phyloP scores from a whole-genome alignment of 1,139 yeast genomes.

The Debaryomycetaceae sp. region DNA sequence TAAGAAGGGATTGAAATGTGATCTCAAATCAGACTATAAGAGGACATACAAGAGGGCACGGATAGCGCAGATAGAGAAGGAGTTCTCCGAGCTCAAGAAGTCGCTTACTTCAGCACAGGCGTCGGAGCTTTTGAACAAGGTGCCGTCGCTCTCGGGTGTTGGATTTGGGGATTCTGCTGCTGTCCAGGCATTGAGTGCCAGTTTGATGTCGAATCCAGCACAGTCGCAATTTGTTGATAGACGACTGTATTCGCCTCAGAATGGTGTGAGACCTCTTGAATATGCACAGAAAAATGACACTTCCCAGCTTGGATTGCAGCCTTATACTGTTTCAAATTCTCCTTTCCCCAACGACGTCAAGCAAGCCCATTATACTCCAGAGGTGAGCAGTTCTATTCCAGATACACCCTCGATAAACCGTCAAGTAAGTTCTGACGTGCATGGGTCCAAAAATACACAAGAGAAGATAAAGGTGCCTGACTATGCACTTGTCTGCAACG shows the following conservation, averaged over 20 bases:
- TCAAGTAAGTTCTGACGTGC: conserved; percentile 1
- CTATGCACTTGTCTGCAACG: conserved; percentile 48
- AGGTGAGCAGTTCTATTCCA: conserved; percentile 24
- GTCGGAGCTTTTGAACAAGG: conserved; percentile 38
- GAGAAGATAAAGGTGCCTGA: conserved; percentile 27
- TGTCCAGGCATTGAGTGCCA: not conserved
- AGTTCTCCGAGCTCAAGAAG: conserved; percentile 64
- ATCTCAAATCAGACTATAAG: conserved; percentile 75
- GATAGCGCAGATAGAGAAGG: conserved; percentile 78
- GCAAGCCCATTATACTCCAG: conserved; percentile 16
- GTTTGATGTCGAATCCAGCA: not conserved
- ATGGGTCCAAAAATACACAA: not conserved
- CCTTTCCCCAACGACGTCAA: conserved; percentile 6
- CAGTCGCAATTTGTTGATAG: not conserved
- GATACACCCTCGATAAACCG: conserved; percentile 31
- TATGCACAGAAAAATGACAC: not conserved
- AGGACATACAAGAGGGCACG: conserved; percentile 86
- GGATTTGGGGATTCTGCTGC: not conserved
- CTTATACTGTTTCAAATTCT: not conserved
- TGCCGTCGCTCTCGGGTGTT: conserved; percentile 23
- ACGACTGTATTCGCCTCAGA: not conserved
- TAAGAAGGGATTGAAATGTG: conserved; percentile 67
- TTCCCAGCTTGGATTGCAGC: not conserved
- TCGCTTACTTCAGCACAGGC: conserved; percentile 53
- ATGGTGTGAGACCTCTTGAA: not conserved